Base-by-base conservation (phyloP, 441 rosid species). In the Sinapis alba region DNA sequence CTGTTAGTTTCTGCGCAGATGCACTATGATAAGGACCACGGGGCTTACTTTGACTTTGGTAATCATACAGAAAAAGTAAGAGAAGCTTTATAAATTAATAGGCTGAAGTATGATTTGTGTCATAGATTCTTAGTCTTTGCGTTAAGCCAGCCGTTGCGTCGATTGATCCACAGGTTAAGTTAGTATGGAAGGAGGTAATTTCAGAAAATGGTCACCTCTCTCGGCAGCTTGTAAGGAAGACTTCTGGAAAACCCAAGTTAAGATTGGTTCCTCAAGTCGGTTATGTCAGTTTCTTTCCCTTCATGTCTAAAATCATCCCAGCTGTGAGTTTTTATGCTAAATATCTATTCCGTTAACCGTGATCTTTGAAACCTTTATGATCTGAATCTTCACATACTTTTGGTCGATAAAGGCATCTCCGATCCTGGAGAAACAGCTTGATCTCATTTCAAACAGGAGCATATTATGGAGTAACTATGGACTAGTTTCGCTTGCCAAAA, bases 11-110 rank as follows among this genome's bases (percentile, higher is more conserved):
- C 74, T 80, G 43, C 63, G 69, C 98, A 96, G 99, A 89, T 94
- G 92, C 99, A 96, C 78, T 87, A 89, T 68, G 94, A 96, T 82
- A 80, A 86, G 72, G 82, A 81, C 34, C 77, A 81, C 82, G 99
- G 98, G 86, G 90, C 97, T 74, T 96, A 92, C 82, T 88, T 89
- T 74, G 98, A 96, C 83, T 96, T 83, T 65, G 98, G 99, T 54
- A 96, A 96, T 83, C 99, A 96, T 72, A 90, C 98, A 16, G 98
- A 94, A 81, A 94, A 92, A 91, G 99, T 93, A 81, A 54, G 58
- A 19, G 9, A 51, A 51, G 24, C 47, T 65, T 57, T 23, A 18
- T 58, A 24, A 57, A 0, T 2, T 62, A 10, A 60, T 32, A 62
- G 32, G 60, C 74, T 72, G 58, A 5, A 20, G 21, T 2, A 11